A percentile compares a stretch with the other conserved stretches of the same genome.
phyloP scores from a whole-genome alignment of 805 yeast genomes.

The Myxozyma kluyveri region DNA sequence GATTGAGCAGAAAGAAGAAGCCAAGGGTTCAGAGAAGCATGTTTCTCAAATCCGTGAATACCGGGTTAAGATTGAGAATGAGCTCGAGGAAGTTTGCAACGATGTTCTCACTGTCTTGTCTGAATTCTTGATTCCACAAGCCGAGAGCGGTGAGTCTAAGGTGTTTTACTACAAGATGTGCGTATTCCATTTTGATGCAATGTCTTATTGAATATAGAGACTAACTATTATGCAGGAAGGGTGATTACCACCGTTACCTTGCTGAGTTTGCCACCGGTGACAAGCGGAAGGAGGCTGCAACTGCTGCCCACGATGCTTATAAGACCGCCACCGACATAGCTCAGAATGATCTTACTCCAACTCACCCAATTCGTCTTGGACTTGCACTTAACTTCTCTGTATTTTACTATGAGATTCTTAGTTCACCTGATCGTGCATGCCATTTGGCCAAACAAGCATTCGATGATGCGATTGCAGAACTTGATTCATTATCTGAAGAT shows the following conservation, averaged over 20 bases:
- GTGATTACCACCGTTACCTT: slow-evolving; percentile 98
- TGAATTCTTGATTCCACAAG: slow-evolving; percentile 87
- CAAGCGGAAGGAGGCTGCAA: slow-evolving; percentile 92
- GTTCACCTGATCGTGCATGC: slow-evolving; percentile 93
- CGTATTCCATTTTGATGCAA: not conserved
- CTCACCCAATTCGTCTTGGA: slow-evolving; percentile 98
- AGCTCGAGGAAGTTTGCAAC: slow-evolving; percentile 91
- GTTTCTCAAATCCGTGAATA: slow-evolving; percentile 88
- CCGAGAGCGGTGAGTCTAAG: slow-evolving; percentile 96
- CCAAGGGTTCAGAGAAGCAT: slow-evolving; percentile 85
- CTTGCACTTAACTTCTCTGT: slow-evolving; percentile 90
- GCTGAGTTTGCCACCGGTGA: slow-evolving; percentile 96
- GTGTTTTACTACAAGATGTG: slow-evolving; percentile 96
- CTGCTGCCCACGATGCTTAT: slow-evolving; percentile 91
- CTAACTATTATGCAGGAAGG: slow-evolving; percentile 49
- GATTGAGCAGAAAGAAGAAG: slow-evolving; percentile 98
- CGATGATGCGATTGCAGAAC: slow-evolving; percentile 92
- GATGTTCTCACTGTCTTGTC: slow-evolving; percentile 88
- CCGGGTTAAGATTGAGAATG: slow-evolving; percentile 93
- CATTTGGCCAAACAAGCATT: slow-evolving; percentile 94
- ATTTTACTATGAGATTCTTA: slow-evolving; percentile 88
- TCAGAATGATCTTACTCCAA: slow-evolving; percentile 95
- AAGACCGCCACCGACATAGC: slow-evolving; percentile 97
- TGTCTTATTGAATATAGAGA: not conserved
- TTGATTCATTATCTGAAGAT: slow-evolving; percentile 89